A percentile compares a stretch with the other conserved stretches of the same genome.
Evolutionary conservation across 805 yeast species (phyloP).

Genomic region (Jamesozyma hellenica): DNA sequence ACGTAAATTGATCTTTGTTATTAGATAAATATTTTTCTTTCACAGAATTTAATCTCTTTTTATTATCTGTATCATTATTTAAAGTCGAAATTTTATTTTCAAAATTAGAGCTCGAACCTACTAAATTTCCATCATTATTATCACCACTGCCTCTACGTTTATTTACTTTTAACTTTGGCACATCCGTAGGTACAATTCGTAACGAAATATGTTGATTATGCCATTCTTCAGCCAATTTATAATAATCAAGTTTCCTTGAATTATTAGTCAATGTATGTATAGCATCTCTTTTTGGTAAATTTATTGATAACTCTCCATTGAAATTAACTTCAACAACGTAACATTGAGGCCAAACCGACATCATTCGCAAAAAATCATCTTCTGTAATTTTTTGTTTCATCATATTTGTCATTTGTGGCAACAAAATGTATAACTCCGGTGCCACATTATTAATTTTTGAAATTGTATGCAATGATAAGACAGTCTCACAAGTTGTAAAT

Average conservation of each 20-base stretch:
- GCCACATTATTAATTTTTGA: conserved; percentile 13
- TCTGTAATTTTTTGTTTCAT: conserved; percentile 19
- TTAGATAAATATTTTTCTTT: conserved; percentile 12
- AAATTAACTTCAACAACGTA: conserved; percentile 18
- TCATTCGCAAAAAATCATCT: conserved; percentile 19
- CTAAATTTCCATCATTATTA: neutral
- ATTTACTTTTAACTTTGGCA: conserved; percentile 15
- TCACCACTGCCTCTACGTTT: conserved; percentile 18
- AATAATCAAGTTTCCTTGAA: conserved; percentile 22
- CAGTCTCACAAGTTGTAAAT: conserved; percentile 20
- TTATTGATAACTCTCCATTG: conserved; percentile 15
- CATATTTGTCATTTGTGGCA: conserved; percentile 26
- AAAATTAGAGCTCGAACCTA: neutral
- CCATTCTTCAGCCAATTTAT: conserved; percentile 21
- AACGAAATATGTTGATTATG: neutral
- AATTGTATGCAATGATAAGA: conserved; percentile 22
- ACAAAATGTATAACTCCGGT: conserved; percentile 14
- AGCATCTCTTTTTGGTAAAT: conserved; percentile 13
- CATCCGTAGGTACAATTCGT: conserved; percentile 11
- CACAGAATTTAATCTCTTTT: neutral
- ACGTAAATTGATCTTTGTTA: conserved; percentile 12
- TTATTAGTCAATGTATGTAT: conserved; percentile 15
- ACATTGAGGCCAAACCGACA: conserved; percentile 24
- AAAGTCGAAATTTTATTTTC: neutral
- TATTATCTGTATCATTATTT: neutral